Conservation (phyloP, 2,329 filamentous ascomycete genomes). For the Colletotrichum sp. region DNA sequence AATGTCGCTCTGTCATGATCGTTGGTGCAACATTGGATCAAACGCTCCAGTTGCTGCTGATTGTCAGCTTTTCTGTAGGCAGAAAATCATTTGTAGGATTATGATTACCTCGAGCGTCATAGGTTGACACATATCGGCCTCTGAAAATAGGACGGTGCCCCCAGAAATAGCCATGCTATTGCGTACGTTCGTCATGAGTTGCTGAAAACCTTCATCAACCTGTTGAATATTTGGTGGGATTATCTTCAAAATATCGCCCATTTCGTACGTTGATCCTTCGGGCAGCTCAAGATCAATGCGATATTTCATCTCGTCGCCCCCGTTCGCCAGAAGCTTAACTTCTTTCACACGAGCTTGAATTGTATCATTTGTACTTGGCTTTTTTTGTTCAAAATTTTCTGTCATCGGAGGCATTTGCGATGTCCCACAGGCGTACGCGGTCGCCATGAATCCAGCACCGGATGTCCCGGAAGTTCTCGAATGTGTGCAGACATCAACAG, state of each 20-base stretch:
- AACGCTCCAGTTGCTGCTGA: neutral
- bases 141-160: neutral
- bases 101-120: neutral
- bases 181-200: neutral
- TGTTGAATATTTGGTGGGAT: neutral
- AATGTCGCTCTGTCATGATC: neutral
- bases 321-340: fast-evolving
- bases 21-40: neutral
- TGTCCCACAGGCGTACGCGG: fast-evolving
- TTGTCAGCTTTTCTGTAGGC: neutral
- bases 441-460: neutral
- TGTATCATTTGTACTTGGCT: fast-evolving
- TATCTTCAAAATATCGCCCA: neutral
- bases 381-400: fast-evolving
- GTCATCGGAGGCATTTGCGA: neutral
- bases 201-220: fast-evolving
- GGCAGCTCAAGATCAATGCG: neutral
- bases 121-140: neutral
- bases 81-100: neutral
- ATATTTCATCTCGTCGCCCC: fast-evolving
- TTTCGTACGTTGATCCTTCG: neutral
- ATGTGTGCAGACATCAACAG: neutral
- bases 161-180: neutral
- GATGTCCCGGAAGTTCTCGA: neutral
- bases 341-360: neutral